Conservation (phyloP, 2,329 filamentous ascomycete species). For the Stagonosporopsis vannaccii region DNA sequence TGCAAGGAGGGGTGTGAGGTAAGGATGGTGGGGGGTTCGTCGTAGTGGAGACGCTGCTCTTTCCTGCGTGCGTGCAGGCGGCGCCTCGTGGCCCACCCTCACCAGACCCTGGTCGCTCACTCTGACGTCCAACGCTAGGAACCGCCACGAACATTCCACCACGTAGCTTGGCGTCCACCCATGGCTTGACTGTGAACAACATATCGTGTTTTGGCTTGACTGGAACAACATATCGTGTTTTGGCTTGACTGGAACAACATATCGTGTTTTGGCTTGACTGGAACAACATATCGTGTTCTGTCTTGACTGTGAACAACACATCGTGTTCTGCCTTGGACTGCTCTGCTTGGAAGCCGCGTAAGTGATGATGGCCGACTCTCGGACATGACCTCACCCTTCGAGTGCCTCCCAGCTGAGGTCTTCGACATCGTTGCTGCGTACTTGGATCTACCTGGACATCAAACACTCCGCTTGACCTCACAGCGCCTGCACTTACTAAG, state of each 20-base stretch:
- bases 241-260: no score
- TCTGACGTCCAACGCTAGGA: not conserved
- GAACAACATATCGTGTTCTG: no score
- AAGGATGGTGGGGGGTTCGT: conserved; percentile 7
- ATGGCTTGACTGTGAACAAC: not conserved
- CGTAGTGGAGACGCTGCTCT: conserved; percentile 11
- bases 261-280: no score
- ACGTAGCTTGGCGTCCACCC: not conserved
- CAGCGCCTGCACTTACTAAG: conserved; percentile 31
- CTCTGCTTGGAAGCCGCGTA: not conserved
- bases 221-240: not conserved
- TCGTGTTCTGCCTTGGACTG: not conserved
- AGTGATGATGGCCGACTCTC: conserved; percentile 1
- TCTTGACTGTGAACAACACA: not conserved
- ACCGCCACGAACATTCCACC: conserved; percentile 7
- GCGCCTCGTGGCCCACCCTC: conserved; percentile 7
- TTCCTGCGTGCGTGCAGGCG: conserved; percentile 5
- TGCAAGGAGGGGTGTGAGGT: conserved; percentile 8
- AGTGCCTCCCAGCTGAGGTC: conserved; percentile 40
- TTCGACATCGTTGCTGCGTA: conserved; percentile 32
- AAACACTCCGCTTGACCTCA: conserved; percentile 35
- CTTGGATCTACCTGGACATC: conserved; percentile 26
- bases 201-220: not conserved
- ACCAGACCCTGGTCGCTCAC: conserved; percentile 3
- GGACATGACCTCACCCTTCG: conserved; percentile 35